Evolutionary conservation across 176 grass and related monocot genomes (phyloP).

Genomic region (Luzula sylvatica): DNA sequence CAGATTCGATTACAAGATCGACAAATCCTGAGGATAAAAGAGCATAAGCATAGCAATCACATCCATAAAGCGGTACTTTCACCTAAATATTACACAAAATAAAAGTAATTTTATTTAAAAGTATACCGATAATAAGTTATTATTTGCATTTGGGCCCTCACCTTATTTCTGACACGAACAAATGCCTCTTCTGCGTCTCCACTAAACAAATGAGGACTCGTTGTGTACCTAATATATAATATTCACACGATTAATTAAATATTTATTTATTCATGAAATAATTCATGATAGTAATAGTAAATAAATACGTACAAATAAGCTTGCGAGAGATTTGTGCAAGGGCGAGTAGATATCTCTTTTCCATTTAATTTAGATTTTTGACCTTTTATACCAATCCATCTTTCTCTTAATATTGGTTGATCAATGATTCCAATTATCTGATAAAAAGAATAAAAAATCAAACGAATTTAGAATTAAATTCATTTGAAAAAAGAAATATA

Average conservation of each 20-base stretch:
- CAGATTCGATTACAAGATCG: conserved; percentile 88
- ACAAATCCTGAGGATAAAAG: conserved; percentile 84
- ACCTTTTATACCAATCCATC: conserved; percentile 70
- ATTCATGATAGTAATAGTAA: not conserved
- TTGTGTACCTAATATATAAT: conserved; percentile 60
- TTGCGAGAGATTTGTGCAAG: conserved; percentile 59
- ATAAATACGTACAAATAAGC: conserved; percentile 74
- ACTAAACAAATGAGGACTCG: conserved; percentile 84
- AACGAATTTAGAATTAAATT: no score
- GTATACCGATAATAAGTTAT: conserved; percentile 9
- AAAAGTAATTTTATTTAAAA: not conserved
- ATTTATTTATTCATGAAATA: not conserved
- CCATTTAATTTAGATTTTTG: conserved; percentile 79
- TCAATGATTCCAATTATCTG: conserved; percentile 87
- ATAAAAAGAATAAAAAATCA: not conserved
- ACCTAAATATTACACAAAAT: conserved; percentile 22
- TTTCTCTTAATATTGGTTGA: conserved; percentile 70
- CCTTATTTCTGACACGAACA: conserved; percentile 71
- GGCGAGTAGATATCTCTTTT: conserved; percentile 49
- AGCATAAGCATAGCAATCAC: conserved; percentile 97
- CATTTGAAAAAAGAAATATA: not conserved
- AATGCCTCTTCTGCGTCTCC: conserved; percentile 73
- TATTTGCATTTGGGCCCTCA: not conserved
- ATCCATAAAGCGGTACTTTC: conserved; percentile 92
- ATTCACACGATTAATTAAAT: not conserved